Conservation (phyloP, 2,329 filamentous ascomycete species). For the Rachicladosporium sp. region DNA sequence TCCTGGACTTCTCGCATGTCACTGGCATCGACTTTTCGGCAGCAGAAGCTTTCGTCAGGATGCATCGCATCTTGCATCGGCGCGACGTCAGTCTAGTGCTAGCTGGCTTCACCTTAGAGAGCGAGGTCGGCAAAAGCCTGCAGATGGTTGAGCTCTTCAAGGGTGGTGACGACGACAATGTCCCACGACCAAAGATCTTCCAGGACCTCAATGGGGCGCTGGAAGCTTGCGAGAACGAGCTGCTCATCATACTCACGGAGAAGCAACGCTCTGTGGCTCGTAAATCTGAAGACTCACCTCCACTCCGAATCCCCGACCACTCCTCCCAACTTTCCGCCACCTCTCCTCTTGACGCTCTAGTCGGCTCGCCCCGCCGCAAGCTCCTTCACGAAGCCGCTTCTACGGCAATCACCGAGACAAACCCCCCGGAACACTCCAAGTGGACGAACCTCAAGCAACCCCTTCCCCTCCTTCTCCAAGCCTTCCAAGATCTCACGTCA, state of each 20-base stretch:
- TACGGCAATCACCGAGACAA: slow-evolving; percentile 53
- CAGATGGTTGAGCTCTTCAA: slow-evolving; percentile 74
- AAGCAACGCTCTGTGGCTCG: slow-evolving; percentile 26
- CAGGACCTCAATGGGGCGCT: slow-evolving; percentile 85
- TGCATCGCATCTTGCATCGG: slow-evolving; percentile 69
- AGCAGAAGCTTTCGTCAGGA: slow-evolving; percentile 84
- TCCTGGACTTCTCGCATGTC: slow-evolving; percentile 81
- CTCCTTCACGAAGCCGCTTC: slow-evolving; percentile 69
- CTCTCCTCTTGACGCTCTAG: slow-evolving; percentile 15
- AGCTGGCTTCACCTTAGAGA: slow-evolving; percentile 66
- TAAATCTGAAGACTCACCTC: slow-evolving; percentile 36
- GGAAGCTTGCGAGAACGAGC: slow-evolving; percentile 88
- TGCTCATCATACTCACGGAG: slow-evolving; percentile 46
- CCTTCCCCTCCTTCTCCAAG: slow-evolving; percentile 79
- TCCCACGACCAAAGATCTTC: slow-evolving; percentile 50
- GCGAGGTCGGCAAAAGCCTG: slow-evolving; percentile 64
- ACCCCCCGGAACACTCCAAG: slow-evolving; percentile 42
- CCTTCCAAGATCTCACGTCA: slow-evolving; percentile 75
- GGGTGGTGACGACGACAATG: slow-evolving; percentile 51
- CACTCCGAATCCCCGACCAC: slow-evolving; percentile 18
- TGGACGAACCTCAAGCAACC: slow-evolving; percentile 87
- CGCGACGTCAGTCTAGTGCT: slow-evolving; percentile 71
- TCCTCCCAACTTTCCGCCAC: slow-evolving; percentile 1
- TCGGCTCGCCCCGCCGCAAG: slow-evolving; percentile 66
- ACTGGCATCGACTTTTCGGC: slow-evolving; percentile 92